Evolutionary conservation across 768 basidiomycete species (phyloP).

Genomic region (Collybiopsis confluens): DNA sequence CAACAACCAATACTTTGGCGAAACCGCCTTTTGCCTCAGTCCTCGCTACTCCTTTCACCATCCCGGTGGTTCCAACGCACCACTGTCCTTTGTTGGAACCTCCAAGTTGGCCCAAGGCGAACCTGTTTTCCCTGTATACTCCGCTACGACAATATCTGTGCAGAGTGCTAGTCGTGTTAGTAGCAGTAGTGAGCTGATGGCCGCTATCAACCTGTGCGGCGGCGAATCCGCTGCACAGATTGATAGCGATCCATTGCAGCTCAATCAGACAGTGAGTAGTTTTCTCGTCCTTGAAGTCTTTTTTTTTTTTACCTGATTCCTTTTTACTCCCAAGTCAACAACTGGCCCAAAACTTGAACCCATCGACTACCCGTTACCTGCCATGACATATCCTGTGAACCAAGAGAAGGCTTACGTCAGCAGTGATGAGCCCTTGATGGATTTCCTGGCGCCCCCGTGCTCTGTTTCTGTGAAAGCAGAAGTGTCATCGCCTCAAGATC

Average conservation of each 20-base stretch:
- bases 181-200: not conserved
- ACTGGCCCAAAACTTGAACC: not conserved
- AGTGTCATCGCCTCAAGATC: not conserved
- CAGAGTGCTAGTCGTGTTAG: no score
- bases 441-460: slow-evolving; percentile 2
- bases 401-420: not conserved
- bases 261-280: not conserved
- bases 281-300: not conserved
- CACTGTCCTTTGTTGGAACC: not conserved
- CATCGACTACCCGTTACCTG: not conserved
- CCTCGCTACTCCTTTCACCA: not conserved
- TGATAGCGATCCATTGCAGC: not conserved
- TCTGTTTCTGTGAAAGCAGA: not conserved
- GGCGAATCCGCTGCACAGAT: not conserved
- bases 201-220: not conserved
- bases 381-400: not conserved
- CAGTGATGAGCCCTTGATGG: not conserved
- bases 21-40: slow-evolving; percentile 11
- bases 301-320: not conserved
- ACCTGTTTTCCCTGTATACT: not conserved
- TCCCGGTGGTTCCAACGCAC: not conserved
- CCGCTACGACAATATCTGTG: no score
- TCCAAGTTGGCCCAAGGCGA: not conserved
- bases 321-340: no score
- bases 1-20: slow-evolving; percentile 11